Evolutionary conservation across 768 basidiomycete species (phyloP).

Genomic region (Roridomyces roridus): DNA sequence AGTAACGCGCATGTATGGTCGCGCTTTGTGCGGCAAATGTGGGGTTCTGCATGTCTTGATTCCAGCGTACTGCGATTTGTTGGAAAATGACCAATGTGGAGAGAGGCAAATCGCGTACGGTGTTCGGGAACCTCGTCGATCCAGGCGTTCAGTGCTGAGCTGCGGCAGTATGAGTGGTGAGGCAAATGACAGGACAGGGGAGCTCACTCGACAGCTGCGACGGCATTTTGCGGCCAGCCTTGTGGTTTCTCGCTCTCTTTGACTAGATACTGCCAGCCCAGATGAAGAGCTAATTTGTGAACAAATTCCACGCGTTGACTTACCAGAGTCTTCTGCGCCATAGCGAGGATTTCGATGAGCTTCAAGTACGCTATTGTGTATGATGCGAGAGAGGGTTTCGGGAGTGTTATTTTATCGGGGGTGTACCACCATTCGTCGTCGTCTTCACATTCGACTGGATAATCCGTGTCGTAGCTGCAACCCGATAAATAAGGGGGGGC

Average conservation of each 20-base stretch:
- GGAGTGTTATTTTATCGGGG: constrained; percentile 61
- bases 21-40: too few species aligned
- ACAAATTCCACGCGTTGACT: too few species aligned
- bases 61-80: constrained; percentile 1
- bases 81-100: constrained; percentile 5
- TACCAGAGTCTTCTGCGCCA: constrained; percentile 65
- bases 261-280: constrained; percentile 54
- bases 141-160: constrained; percentile 66
- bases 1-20: too few species aligned
- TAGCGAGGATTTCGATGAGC: constrained; percentile 64
- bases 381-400: constrained; percentile 55
- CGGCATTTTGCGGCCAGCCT: constrained; percentile 57
- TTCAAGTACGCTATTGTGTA: constrained; percentile 59
- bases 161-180: background rate
- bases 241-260: constrained; percentile 40
- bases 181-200: background rate
- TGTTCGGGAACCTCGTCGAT: constrained; percentile 63
- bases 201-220: constrained; percentile 53
- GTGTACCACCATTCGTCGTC: constrained; percentile 45
- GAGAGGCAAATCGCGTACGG: constrained; percentile 35
- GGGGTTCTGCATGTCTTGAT: too few species aligned
- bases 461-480: constrained; percentile 65
- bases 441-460: constrained; percentile 63
- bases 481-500: background rate
- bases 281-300: background rate